Conservation (phyloP, 2,329 filamentous ascomycete species). For the Nemania abortiva region DNA sequence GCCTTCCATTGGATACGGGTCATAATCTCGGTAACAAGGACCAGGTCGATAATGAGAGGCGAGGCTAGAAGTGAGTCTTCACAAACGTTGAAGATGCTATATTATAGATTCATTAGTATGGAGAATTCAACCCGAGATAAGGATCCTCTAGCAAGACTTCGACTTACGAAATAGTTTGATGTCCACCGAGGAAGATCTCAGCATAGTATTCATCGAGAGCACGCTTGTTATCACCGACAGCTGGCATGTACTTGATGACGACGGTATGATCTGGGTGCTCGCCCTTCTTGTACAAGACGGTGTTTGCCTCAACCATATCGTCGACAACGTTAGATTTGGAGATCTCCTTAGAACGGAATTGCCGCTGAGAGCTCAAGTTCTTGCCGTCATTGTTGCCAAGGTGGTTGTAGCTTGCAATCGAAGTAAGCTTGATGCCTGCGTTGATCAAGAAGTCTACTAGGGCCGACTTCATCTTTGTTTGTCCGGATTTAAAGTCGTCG, state of each 20-base stretch:
- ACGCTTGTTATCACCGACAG: slow-evolving; percentile 98
- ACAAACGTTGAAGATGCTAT: slow-evolving; percentile 95
- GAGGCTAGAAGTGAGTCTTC: slow-evolving; percentile 97
- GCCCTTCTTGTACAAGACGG: slow-evolving; percentile 86
- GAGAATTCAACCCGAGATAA: background rate
- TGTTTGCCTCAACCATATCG: slow-evolving; percentile 98
- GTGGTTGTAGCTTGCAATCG: slow-evolving; percentile 99
- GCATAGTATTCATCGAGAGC: slow-evolving; percentile 99
- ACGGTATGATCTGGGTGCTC: slow-evolving; percentile 99
- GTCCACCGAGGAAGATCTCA: slow-evolving; percentile 98
- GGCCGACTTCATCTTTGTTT: slow-evolving; percentile 99
- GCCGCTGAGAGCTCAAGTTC: slow-evolving; percentile 96
- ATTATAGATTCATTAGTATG: slow-evolving; percentile 6
- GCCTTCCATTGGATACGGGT: slow-evolving; percentile 95
- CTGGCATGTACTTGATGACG: slow-evolving; percentile 99
- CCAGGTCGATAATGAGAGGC: slow-evolving; percentile 96
- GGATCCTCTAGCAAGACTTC: background rate
- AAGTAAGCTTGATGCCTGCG: slow-evolving; percentile 98
- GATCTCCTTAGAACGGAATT: slow-evolving; percentile 99
- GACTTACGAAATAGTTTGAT: slow-evolving; percentile 89
- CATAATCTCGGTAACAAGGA: slow-evolving; percentile 96
- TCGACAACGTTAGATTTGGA: slow-evolving; percentile 99
- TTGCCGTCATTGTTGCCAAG: slow-evolving; percentile 99
- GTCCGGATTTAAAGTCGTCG: slow-evolving; percentile 99
- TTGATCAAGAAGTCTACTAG: slow-evolving; percentile 98